Conservation (phyloP, 2,329 filamentous ascomycete genomes). For the Tetracladium maxilliforme region DNA sequence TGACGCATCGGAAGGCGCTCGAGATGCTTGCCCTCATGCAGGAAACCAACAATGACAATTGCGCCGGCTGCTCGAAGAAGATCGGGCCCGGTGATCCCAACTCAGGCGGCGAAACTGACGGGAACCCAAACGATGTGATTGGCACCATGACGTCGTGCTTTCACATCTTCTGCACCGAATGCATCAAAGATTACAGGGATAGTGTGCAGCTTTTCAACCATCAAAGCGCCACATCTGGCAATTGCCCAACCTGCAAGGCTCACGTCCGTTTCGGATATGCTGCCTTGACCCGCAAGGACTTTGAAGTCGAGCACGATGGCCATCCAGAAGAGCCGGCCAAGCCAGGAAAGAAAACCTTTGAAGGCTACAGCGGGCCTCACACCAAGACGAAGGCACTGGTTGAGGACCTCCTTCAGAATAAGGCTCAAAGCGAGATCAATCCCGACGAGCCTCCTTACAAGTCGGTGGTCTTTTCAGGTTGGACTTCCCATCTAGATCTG, state of each 20-base stretch:
- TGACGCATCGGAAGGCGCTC: slow-evolving; percentile 62
- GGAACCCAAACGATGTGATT: slow-evolving; percentile 40
- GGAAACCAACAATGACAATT: slow-evolving; percentile 65
- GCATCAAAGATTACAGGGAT: slow-evolving; percentile 46
- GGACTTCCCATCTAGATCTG: slow-evolving; percentile 88
- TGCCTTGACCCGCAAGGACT: slow-evolving; percentile 47
- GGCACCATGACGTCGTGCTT: slow-evolving; percentile 78
- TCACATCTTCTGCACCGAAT: slow-evolving; percentile 68
- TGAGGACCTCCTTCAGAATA: slow-evolving; percentile 52
- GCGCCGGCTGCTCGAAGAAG: slow-evolving; percentile 52
- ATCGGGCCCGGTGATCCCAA: slow-evolving; percentile 36
- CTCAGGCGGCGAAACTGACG: slow-evolving; percentile 40
- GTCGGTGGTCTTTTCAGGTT: slow-evolving; percentile 89
- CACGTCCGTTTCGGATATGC: slow-evolving; percentile 51
- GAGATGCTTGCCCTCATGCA: slow-evolving; percentile 75
- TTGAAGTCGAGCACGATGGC: slow-evolving; percentile 11
- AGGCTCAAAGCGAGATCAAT: slow-evolving; percentile 42
- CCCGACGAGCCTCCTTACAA: slow-evolving; percentile 66
- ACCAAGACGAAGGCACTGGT: slow-evolving; percentile 82
- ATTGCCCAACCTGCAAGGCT: slow-evolving; percentile 55
- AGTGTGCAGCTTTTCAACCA: slow-evolving; percentile 26
- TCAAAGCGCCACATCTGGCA: slow-evolving; percentile 27
- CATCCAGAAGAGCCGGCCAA: slow-evolving; percentile 6
- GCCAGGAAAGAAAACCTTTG: slow-evolving; percentile 10
- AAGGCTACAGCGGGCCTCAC: slow-evolving; percentile 64